Conservation (phyloP, 805 yeast species). For the Saccharomyces jurei region DNA sequence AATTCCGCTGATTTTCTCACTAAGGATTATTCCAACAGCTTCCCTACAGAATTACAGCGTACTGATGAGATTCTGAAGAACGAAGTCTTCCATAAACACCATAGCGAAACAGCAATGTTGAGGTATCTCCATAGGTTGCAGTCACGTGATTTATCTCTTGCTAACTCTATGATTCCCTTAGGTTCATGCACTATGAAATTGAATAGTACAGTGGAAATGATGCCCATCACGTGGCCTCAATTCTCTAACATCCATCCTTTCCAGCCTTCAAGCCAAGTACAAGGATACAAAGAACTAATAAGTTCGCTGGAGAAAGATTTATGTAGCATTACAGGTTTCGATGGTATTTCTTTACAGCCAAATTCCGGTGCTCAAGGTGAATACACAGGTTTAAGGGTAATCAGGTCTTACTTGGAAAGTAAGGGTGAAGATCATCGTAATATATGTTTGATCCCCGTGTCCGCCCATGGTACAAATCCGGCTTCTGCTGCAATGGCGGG, state of each 20-base stretch:
- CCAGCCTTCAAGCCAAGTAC: constrained; percentile 82
- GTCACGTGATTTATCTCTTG: constrained; percentile 81
- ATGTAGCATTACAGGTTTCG: constrained; percentile 88
- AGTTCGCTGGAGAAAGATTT: constrained; percentile 74
- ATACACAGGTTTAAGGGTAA: constrained; percentile 85
- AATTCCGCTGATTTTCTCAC: constrained; percentile 12
- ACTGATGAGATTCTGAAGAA: constrained; percentile 55
- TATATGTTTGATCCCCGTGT: constrained; percentile 88
- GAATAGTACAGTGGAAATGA: constrained; percentile 92
- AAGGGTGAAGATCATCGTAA: constrained; percentile 68
- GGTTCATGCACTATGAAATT: constrained; percentile 98
- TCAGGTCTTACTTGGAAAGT: constrained; percentile 64
- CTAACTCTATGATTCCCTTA: constrained; percentile 93
- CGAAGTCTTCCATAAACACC: constrained; percentile 77
- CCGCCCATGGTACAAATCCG: constrained; percentile 98
- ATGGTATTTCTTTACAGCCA: constrained; percentile 86
- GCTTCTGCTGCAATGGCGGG: constrained; percentile 98
- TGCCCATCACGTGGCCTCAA: constrained; percentile 90
- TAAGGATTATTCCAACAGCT: constrained; percentile 4
- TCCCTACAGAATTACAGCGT: constrained; percentile 45
- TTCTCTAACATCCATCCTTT: constrained; percentile 86
- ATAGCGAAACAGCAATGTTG: constrained; percentile 90
- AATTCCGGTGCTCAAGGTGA: constrained; percentile 99
- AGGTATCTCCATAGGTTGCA: constrained; percentile 83
- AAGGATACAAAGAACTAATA: constrained; percentile 73